Percentiles rank a stretch among this genome's conserved stretches.
These are phyloP conservation scores for Cystofilobasidium bisporidii DNA, from an alignment of 768 basidiomycete genomes.

Conservation along the genomic window DNA sequence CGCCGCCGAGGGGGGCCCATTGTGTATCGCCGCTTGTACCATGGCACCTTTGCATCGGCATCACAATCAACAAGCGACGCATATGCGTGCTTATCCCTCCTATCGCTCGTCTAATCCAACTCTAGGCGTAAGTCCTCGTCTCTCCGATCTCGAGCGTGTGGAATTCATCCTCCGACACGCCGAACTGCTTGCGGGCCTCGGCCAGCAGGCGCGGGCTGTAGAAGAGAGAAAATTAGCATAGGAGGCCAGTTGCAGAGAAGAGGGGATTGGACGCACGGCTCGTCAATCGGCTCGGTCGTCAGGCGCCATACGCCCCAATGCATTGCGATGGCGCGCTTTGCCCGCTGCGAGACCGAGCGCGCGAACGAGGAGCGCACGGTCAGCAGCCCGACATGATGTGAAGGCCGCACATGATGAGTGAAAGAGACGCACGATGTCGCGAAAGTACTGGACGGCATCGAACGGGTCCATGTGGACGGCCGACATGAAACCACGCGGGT, in stretches of 20 bases:
- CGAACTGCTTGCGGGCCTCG: conserved; percentile 48
- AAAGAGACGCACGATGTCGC: conserved; percentile 48
- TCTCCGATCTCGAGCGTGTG: conserved; percentile 54
- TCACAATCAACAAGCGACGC: too few relatives aligned
- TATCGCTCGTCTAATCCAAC: too few relatives aligned
- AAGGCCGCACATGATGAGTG: not conserved
- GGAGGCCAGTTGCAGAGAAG: too few relatives aligned
- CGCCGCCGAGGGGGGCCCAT: too few relatives aligned
- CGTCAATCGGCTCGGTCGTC: conserved; percentile 44
- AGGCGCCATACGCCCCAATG: conserved; percentile 50
- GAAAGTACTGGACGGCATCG: conserved; percentile 59
- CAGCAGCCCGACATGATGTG: not conserved
- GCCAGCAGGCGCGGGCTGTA: conserved; percentile 46
- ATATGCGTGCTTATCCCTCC: too few relatives aligned
- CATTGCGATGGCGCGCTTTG: conserved; percentile 54
- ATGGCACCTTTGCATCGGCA: too few relatives aligned
- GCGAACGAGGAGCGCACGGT: not conserved
- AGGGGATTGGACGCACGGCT: conserved; percentile 42
- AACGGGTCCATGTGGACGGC: conserved; percentile 58
- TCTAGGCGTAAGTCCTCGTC: conserved; percentile 39
- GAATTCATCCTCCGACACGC: conserved; percentile 52
- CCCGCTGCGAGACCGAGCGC: conserved; percentile 34
- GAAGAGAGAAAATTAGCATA: not conserved
- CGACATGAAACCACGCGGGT: conserved; percentile 42
- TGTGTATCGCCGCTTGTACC: too few relatives aligned